These are phyloP conservation scores for Lecanosticta acicola DNA, from an alignment of 2,329 filamentous ascomycete genomes.

Conservation along the genomic window DNA sequence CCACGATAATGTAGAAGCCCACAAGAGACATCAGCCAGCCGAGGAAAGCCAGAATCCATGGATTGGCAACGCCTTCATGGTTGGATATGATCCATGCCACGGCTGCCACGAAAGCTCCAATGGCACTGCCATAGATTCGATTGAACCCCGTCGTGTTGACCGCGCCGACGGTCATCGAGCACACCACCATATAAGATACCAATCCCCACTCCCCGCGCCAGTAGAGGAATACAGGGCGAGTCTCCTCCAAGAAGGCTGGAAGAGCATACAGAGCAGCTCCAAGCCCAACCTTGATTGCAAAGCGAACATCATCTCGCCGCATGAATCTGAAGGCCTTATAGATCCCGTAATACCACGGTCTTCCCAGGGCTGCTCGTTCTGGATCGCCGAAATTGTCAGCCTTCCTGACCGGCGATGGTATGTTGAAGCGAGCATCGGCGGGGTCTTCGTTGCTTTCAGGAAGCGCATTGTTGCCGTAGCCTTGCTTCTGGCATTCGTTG, in stretches of 20 bases:
- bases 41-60: constrained; percentile 68
- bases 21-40: constrained; percentile 67
- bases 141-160: constrained; percentile 88
- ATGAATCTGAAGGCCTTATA: constrained; percentile 54
- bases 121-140: constrained; percentile 77
- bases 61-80: constrained; percentile 55
- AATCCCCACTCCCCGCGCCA: constrained; percentile 98
- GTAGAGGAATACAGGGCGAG: constrained; percentile 71
- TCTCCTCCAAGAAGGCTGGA: constrained; percentile 75
- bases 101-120: constrained; percentile 71
- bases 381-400: constrained; percentile 29
- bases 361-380: constrained; percentile 18
- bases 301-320: constrained; percentile 62
- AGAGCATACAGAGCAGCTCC: constrained; percentile 85
- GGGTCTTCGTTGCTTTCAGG: constrained; percentile 24
- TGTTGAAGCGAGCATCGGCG: constrained; percentile 17
- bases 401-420: constrained; percentile 27
- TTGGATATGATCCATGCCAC: constrained; percentile 68
- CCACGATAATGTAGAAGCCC: constrained; percentile 83
- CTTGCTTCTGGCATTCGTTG: constrained; percentile 3
- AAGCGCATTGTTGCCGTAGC: constrained; percentile 16
- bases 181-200: constrained; percentile 95
- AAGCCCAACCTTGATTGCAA: constrained; percentile 87
- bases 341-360: constrained; percentile 42
- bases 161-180: constrained; percentile 93